A percentile compares a stretch with the other conserved stretches of the same genome.
These are phyloP conservation scores for Erysimum cheiri DNA, from an alignment of 441 rosid species.

Conservation along the genomic window DNA sequence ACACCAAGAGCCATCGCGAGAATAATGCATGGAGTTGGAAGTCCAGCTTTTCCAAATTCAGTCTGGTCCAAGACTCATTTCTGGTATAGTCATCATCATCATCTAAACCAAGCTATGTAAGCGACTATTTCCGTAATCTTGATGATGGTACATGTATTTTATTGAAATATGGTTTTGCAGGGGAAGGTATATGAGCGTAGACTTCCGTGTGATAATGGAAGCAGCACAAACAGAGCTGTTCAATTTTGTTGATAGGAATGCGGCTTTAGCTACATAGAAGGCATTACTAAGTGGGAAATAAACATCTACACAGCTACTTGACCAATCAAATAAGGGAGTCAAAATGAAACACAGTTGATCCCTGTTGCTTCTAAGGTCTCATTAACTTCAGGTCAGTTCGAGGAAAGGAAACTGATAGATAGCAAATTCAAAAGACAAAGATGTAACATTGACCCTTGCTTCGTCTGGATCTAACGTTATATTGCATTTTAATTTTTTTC, in stretches of 20 bases:
- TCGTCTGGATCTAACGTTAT: too few species aligned
- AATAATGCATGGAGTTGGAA: conserved; percentile 91
- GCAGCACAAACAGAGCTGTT: conserved; percentile 84
- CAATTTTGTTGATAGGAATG: conserved; percentile 64
- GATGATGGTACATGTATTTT: conserved; percentile 5
- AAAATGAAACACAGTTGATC: not conserved
- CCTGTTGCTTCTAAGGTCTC: not conserved
- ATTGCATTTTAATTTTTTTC: too few species aligned
- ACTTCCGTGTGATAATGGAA: conserved; percentile 74
- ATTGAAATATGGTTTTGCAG: conserved; percentile 48
- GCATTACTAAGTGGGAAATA: not conserved
- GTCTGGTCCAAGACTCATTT: conserved; percentile 89
- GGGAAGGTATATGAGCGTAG: conserved; percentile 77
- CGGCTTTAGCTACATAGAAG: conserved; percentile 42
- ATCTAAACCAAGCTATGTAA: conserved; percentile 8
- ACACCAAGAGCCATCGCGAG: conserved; percentile 93
- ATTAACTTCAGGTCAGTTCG: not conserved
- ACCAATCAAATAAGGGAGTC: not conserved
- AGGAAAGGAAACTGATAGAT: conserved; percentile 15
- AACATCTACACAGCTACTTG: conserved; percentile 16
- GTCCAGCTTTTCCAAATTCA: conserved; percentile 85
- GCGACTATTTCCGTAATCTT: too few species aligned
- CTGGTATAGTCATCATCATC: conserved; percentile 60
- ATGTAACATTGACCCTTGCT: not conserved
- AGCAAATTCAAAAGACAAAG: not conserved